These are phyloP conservation scores for Alternaria postmessia DNA, from an alignment of 2,329 filamentous ascomycete species.

Conservation along the genomic window DNA sequence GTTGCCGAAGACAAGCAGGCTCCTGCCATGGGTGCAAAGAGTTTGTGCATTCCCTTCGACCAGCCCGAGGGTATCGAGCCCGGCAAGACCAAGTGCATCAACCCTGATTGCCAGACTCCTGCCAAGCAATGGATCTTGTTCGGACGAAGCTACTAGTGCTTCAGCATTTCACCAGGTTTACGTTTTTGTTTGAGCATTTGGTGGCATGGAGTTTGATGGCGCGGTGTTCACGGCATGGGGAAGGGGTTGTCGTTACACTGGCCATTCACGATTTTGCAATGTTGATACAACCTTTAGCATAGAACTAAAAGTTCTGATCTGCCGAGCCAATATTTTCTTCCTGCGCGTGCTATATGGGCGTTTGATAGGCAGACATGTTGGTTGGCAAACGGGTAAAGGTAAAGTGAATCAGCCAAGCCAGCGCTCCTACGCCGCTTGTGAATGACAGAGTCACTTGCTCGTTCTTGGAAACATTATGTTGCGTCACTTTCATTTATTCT, in stretches of 20 bases:
- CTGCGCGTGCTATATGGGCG: background rate
- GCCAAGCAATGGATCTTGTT: conserved; percentile 95
- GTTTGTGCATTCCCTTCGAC: conserved; percentile 80
- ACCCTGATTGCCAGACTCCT: conserved; percentile 78
- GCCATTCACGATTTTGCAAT: conserved; percentile 12
- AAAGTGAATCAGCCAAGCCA: background rate
- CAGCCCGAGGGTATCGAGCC: conserved; percentile 81
- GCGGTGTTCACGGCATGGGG: conserved; percentile 19
- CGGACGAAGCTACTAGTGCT: conserved; percentile 62
- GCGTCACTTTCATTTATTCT: background rate
- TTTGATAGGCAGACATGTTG: background rate
- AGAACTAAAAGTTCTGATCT: conserved; percentile 7
- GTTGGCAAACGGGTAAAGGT: background rate
- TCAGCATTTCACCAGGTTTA: background rate
- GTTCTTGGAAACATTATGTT: background rate
- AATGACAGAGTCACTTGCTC: background rate
- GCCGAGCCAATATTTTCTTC: background rate
- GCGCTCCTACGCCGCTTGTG: background rate
- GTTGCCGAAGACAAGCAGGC: conserved; percentile 76
- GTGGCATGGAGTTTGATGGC: conserved; percentile 31
- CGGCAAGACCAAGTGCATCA: conserved; percentile 89
- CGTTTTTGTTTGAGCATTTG: conserved; percentile 29
- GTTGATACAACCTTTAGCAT: conserved; percentile 9
- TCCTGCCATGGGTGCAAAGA: conserved; percentile 79
- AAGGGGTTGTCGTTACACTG: conserved; percentile 14